Evolutionary conservation across 1,284 basidiomycete species (phyloP).

Genomic region (Chondrostereum purpureum): DNA sequence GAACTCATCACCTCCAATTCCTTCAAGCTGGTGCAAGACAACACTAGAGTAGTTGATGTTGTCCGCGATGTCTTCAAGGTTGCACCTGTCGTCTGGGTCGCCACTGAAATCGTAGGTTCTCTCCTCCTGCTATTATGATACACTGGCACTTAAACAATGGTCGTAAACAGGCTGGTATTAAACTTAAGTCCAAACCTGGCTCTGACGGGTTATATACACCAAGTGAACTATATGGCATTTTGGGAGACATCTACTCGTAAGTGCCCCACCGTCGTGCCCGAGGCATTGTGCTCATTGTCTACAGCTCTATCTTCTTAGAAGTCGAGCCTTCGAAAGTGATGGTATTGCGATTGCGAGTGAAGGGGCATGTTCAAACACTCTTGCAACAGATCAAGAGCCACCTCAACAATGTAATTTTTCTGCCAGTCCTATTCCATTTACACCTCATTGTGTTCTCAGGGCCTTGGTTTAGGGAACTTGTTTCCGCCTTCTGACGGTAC

Average conservation of each 20-base stretch:
- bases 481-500: constrained; percentile 33
- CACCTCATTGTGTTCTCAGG: constrained; percentile 2
- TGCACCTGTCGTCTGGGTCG: constrained; percentile 63
- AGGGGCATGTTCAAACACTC: constrained; percentile 44
- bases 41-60: constrained; percentile 54
- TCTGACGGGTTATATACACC: constrained; percentile 1
- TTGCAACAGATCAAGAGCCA: constrained; percentile 48
- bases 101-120: constrained; percentile 55
- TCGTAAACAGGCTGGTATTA: constrained; percentile 1
- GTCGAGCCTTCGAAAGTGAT: constrained; percentile 51
- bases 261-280: background rate
- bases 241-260: constrained; percentile 2
- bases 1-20: constrained; percentile 48
- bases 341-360: constrained; percentile 45
- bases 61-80: constrained; percentile 63
- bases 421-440: background rate
- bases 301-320: constrained; percentile 70
- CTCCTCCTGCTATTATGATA: background rate
- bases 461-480: constrained; percentile 20
- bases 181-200: background rate
- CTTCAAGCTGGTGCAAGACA: constrained; percentile 45
- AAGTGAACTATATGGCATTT: background rate
- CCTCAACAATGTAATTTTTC: constrained; percentile 25
- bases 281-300: background rate
- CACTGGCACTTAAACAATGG: background rate